Base-by-base conservation (phyloP, 441 rosid species). In the Arabidopsis hybrid region DNA sequence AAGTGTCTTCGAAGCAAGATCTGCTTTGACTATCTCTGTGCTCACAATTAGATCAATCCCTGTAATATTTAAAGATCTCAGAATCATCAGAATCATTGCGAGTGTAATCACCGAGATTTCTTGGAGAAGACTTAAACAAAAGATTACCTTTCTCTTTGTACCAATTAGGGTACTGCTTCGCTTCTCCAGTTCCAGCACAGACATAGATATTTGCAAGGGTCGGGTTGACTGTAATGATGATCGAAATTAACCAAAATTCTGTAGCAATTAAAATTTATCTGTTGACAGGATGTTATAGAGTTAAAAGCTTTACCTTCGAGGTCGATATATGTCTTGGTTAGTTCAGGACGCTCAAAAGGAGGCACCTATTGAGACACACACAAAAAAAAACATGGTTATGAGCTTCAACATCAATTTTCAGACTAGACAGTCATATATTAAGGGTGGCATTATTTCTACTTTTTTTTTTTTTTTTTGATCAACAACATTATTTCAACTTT, bases 11-110 rank as follows among this genome's bases (percentile, higher is more conserved):
- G 84, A 35, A 67, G 84, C 83, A 79, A 93, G 86, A 83, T 93
- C 93, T 43, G 88, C 97, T 79, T 84, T 83, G 36, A 87, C 86
- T 63, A 93, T 87, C 80, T 87, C 89, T 26, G 95, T 91, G 74
- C 82, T 81, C 29, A 89, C 86, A 46, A 91, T 72, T 85, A 92
- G 76, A 60, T 91, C 91, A 8, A 91, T 86, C 62, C 96, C 98
- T 72, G 16, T 14, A 65, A 53, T 0, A 46, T 5, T 45, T 5
- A 35, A 46, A 14, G 2, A 12, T 42, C 46, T 42, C 46, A 42
- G 47, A 13, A 43, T 43, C 16, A 43, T 13, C 47, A 46, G 17
- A 46, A 42, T 4, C 47, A 42, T 12, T 42, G 46, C 46, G 7
- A 12, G 14, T 42, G 46, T 4, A 42, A 42, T 42, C 14, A 42